Evolutionary conservation across 2,329 filamentous ascomycete species (phyloP), one percentile per base, ranked within the genome.

Genomic region (Davidsoniella virescens): DNA sequence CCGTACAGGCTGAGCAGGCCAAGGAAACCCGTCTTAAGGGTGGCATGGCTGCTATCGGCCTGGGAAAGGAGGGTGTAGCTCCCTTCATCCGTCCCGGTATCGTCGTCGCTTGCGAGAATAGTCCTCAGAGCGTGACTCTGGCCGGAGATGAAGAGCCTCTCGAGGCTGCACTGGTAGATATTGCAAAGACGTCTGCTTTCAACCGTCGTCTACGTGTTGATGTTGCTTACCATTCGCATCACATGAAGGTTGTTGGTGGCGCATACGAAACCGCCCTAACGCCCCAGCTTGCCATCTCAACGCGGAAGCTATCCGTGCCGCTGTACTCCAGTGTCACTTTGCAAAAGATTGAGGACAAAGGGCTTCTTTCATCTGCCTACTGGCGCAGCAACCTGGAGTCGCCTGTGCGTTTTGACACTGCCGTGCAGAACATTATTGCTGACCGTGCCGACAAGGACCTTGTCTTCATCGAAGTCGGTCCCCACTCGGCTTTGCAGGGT

Each of bases 251-350:
- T 2, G 56, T 74, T 1, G 68, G 71, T 1, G 66, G 70, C 4
- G 65, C 68, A 3, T 75, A 75, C 54, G 58, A 64, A 12, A 60
- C 61, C 0, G 63, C 65, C 2, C 60, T 64, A 37, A 52, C 51
- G 61, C 25, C 72, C 71, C 58, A 67, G 70, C 57, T 72, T 70
- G 1, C 72, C 70, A 0, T 59, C 72, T 1, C 55, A 65, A 0
- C 69, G 70, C 17, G 59, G 59, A n/a, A 63, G 63, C 42, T 44
- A 14, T 10, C 14, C 33, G 42, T 44, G 7, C 42, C 42, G 2
- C 29, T 44, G 8, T 44, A 44, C 20, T 44, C 42, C 2, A 44
- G 42, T 29, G 42, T 44, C 14, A 44, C 42, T 29, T 17, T 44
- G 42, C n/a, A 29, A 14, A 44, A 44, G 42, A 29, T 44, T 16